These are phyloP conservation scores for Nakaseomyces uthaithaninus DNA, from an alignment of 1,139 yeast genomes.

Conservation along the genomic window DNA sequence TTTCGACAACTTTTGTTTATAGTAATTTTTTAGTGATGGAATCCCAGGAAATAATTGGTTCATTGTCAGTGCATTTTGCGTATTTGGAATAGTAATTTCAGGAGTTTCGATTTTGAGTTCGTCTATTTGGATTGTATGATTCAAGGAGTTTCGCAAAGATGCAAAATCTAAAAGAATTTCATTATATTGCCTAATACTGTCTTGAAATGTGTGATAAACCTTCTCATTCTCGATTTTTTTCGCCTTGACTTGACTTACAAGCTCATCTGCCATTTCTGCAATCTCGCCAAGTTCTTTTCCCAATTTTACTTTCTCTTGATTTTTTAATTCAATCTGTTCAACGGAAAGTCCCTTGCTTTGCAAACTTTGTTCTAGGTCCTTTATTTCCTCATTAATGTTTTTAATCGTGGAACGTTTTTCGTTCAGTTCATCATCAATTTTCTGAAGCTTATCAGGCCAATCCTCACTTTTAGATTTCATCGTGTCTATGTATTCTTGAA, in stretches of 20 bases:
- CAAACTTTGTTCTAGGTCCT: constrained; percentile 41
- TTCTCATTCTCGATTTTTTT: constrained; percentile 44
- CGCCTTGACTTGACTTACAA: constrained; percentile 36
- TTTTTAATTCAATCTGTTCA: constrained; percentile 53
- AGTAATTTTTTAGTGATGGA: constrained; percentile 8
- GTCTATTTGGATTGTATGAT: constrained; percentile 26
- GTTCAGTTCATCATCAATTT: constrained; percentile 48
- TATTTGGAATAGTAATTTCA: neutral
- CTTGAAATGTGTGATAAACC: constrained; percentile 44
- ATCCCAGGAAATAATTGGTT: constrained; percentile 4
- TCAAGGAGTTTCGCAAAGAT: constrained; percentile 35
- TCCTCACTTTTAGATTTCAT: constrained; percentile 57
- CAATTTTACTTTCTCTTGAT: constrained; percentile 44
- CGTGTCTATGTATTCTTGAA: constrained; percentile 59
- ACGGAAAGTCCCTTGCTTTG: constrained; percentile 51
- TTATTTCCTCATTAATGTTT: constrained; percentile 40
- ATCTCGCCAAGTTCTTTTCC: constrained; percentile 48
- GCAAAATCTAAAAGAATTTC: constrained; percentile 28
- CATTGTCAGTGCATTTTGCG: constrained; percentile 1
- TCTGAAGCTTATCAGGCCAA: constrained; percentile 53
- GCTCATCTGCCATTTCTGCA: constrained; percentile 38
- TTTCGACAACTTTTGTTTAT: constrained; percentile 34
- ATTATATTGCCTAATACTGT: constrained; percentile 43
- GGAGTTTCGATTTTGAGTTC: constrained; percentile 2
- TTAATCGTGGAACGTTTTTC: constrained; percentile 40